These are phyloP conservation scores for Aspergillus sp. DNA, from an alignment of 2,329 filamentous ascomycete species.

Conservation along the genomic window DNA sequence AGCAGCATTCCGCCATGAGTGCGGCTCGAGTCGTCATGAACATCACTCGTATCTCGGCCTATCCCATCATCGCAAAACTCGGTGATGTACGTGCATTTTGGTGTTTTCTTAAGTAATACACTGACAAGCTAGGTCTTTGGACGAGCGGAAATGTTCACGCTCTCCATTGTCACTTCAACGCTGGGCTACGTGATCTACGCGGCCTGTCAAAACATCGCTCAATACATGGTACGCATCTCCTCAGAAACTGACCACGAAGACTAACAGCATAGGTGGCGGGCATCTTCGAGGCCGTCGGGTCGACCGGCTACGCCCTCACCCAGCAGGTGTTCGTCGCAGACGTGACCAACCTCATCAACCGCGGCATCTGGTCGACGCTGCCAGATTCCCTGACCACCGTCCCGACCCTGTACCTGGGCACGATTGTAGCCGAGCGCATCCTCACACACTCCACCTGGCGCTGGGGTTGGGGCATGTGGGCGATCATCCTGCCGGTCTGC, in stretches of 20 bases:
- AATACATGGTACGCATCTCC: constrained; percentile 32
- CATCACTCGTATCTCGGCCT: constrained; percentile 24
- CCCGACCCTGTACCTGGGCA: constrained; percentile 55
- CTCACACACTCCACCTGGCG: constrained; percentile 41
- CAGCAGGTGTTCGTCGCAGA: constrained; percentile 67
- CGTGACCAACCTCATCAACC: constrained; percentile 59
- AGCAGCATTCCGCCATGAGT: constrained; percentile 24
- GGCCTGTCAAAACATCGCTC: constrained; percentile 50
- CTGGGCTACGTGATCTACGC: constrained; percentile 61
- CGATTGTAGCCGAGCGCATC: constrained; percentile 38
- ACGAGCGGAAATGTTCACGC: constrained; percentile 57
- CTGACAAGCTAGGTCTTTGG: constrained; percentile 51
- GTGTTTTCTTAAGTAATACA: not conserved
- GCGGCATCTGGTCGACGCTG: constrained; percentile 58
- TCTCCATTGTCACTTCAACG: constrained; percentile 55
- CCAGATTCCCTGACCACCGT: constrained; percentile 57
- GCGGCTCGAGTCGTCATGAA: constrained; percentile 22
- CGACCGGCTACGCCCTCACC: constrained; percentile 59
- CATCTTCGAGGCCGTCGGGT: constrained; percentile 62
- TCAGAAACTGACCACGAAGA: not conserved
- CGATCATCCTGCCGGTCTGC: constrained; percentile 37
- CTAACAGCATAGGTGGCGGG: constrained; percentile 27
- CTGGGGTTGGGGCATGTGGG: constrained; percentile 46
- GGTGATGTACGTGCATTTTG: constrained; percentile 14
- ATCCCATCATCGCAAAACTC: constrained; percentile 26